Conservation (phyloP, 495 filamentous ascomycete genomes). For the Xylaria sp. region DNA sequence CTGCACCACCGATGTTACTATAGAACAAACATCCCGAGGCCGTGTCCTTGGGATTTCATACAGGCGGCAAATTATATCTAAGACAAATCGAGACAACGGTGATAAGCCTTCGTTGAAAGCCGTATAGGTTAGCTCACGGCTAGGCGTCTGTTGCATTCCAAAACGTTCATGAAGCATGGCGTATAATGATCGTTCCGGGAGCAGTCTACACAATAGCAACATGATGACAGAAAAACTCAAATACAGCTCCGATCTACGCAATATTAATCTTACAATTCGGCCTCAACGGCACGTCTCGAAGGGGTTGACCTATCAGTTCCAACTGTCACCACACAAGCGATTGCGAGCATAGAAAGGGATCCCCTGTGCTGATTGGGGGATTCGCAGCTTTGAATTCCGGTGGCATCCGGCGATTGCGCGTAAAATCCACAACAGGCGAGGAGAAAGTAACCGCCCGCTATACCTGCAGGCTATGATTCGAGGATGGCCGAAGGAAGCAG, state of each 20-base stretch:
- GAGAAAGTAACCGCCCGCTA: not conserved
- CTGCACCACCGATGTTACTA: not conserved
- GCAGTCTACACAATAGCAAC: not conserved
- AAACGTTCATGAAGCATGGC: not conserved
- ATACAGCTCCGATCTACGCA: not conserved
- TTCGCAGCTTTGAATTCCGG: not conserved
- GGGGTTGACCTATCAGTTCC: not conserved
- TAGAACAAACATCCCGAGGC: not conserved
- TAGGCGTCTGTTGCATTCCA: not conserved
- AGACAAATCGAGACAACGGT: not conserved
- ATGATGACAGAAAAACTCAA: not conserved
- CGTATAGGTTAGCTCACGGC: not conserved
- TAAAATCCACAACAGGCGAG: not conserved
- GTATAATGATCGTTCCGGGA: not conserved
- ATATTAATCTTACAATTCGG: not conserved
- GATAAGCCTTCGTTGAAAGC: not conserved
- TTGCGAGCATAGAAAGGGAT: constrained; percentile 1
- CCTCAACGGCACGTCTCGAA: not conserved
- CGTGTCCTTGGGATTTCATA: not conserved
- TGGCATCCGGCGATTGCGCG: not conserved
- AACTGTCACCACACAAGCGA: not conserved
- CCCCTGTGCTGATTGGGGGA: not conserved
- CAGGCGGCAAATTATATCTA: not conserved
- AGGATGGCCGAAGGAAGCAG: not conserved
- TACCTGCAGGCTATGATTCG: constrained; percentile 1